Base-by-base conservation (phyloP, 805 yeast species). In the Candida hispaniensis region DNA sequence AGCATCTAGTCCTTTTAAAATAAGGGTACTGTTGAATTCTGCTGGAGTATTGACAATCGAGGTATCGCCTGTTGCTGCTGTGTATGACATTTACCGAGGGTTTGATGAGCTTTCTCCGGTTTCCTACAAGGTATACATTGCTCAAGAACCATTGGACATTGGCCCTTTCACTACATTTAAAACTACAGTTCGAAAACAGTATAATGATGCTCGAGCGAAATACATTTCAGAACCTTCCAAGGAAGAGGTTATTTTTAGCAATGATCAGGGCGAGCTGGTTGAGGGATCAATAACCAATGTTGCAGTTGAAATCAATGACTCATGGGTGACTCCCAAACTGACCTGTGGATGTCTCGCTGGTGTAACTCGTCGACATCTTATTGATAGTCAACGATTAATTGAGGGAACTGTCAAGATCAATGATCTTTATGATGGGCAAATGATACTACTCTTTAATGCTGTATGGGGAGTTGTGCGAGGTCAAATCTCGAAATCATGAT, bases 241-340 rank as follows among this genome's bases (percentile, higher is more conserved):
- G 8, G 28, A 32, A 14, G 36, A 32, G 23, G 36, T 32, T 21
- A n/a, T 32, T 21, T 24, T 32, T 18, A 28, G 23, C 13, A 32
- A 32, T 25, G 36, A 23, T n/a, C 11, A 12, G 11, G 36, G 36
- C 7, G 18, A 32, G n/a, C 28, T 32, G 17, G 24, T 28, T 3
- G 36, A 32, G n/a, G 36, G 36, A 9, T 23, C 28, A 4, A 32
- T 32, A 18, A 32, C 36, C 10, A 32, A 32, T 18, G 24, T 32
- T 17, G 36, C 36, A 2, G 22, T 32, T 3, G 23, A 23, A 28
- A 23, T 32, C 8, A 32, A 32, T 14, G 36, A 32, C 17, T 23
- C 24, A 28, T 32, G 36, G 36, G 24, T 28, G 9, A 32, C 36
- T 17, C 36, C 36, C 14, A 32, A 24, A 14, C 18, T 24, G n/a